Base-by-base conservation (phyloP, 2,329 filamentous ascomycete genomes). In the Alternaria sp. region DNA sequence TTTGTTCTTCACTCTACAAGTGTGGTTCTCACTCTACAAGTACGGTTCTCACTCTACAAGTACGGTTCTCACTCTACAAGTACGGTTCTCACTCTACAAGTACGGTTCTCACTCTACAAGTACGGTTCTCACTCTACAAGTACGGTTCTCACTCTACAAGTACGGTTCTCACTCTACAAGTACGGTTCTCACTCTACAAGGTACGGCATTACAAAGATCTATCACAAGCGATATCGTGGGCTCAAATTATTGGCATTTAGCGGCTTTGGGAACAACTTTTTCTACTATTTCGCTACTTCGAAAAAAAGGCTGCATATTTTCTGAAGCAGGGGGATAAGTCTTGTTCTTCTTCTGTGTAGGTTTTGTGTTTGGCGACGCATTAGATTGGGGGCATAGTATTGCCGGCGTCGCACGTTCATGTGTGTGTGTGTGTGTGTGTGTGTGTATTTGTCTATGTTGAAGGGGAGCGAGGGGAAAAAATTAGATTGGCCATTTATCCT, bases 221-320 rank as follows among this genome's bases (percentile, higher is more conserved):
- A 50, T 26, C 29, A 51, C 34, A 17, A 55, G 44, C 41, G n/a
- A 54, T 40, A 44, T 21, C 39, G 26, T 56, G 42, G 29, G 33
- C 52, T 56, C 40, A 56, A 28, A 44, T 33, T 48, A 42, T 48
- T 61, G 36, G 41, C 50, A 44, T 56, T 51, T 54, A 54, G 51
- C 51, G 51, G 40, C 37, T 51, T 54, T 34, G 29, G 37, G 11
- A 24, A 21, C 37, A 40, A 40, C 26, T 10, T 37, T 29, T 45
- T 34, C 17, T 17, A 17, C 17, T 17, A 23, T 23, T 23, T 14
- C 45, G 29, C 41, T 21, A 39, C 17, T 17, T 39, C 36, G 17
- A 17, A 39, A 39, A 17, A 14, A 6, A 24, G 24, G 41, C 14
- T 17, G 17, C 17, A 17, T 17, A n/a, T 45, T 29, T 13, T 45